phyloP scores from a whole-genome alignment of 805 yeast species.

The Yamadazyma endophytica region DNA sequence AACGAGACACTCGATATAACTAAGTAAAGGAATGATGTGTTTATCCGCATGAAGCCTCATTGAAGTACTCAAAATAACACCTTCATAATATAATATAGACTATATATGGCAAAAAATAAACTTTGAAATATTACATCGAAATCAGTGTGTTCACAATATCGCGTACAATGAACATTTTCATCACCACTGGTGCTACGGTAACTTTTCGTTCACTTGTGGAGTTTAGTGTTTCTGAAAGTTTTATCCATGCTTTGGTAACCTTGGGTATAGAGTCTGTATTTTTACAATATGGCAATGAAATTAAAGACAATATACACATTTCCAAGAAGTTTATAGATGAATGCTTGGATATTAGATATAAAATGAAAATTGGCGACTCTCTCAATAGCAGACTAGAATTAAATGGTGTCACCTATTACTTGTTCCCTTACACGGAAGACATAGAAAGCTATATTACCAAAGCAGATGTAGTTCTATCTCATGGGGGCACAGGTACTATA shows the following conservation, averaged over 20 bases:
- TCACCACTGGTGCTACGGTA: constrained; percentile 90
- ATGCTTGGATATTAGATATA: too few species aligned
- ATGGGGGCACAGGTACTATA: constrained; percentile 91
- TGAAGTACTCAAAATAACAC: too few species aligned
- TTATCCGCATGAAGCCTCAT: too few species aligned
- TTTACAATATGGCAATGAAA: constrained; percentile 32
- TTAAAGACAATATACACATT: constrained; percentile 13
- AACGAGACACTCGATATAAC: too few species aligned
- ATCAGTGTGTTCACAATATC: constrained; percentile 24
- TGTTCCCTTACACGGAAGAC: constrained; percentile 26
- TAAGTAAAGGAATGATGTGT: too few species aligned
- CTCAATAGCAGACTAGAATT: not conserved
- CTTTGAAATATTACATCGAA: too few species aligned
- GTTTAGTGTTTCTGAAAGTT: too few species aligned
- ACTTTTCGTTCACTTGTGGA: too few species aligned
- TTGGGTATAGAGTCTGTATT: constrained; percentile 1
- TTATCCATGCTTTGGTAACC: too few species aligned
- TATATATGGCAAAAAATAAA: too few species aligned
- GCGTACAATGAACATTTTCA: constrained; percentile 35
- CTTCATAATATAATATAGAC: too few species aligned
- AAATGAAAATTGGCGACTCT: constrained; percentile 2
- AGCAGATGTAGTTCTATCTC: constrained; percentile 70
- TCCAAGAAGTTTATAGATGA: constrained; percentile 20
- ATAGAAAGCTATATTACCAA: constrained; percentile 33
- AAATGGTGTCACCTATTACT: too few species aligned